These are phyloP conservation scores for Adansonia digitata DNA, from an alignment of 345 rosid species.

Conservation along the genomic window DNA sequence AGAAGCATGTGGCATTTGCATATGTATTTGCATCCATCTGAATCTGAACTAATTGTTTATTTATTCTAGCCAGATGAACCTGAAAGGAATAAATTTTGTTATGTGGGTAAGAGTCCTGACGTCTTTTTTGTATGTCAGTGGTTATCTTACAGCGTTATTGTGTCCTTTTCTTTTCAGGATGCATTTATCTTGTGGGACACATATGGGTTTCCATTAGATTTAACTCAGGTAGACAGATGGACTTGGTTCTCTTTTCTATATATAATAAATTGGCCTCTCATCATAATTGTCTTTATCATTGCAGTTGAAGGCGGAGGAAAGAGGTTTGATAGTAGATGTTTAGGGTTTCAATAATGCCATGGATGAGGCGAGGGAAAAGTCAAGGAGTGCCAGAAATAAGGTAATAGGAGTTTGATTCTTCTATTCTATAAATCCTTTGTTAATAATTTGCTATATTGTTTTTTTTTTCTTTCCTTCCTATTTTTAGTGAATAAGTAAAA, in stretches of 20 bases:
- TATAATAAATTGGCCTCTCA: conserved; percentile 1
- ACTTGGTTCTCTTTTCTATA: conserved; percentile 6
- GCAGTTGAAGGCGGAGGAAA: conserved; percentile 89
- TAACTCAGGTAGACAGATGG: conserved; percentile 65
- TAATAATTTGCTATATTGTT: not conserved
- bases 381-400: conserved; percentile 88
- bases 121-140: not conserved
- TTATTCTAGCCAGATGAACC: not conserved
- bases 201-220: conserved; percentile 91
- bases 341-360: conserved; percentile 75
- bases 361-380: conserved; percentile 92
- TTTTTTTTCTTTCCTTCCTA: not conserved
- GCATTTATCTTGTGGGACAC: conserved; percentile 97
- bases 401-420: conserved; percentile 26
- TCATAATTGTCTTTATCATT: conserved; percentile 13
- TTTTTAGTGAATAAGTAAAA: not conserved
- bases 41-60: too few species aligned
- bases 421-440: not conserved
- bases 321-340: conserved; percentile 73
- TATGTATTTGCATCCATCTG: not conserved
- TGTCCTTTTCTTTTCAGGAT: conserved; percentile 63
- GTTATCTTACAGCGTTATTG: not conserved
- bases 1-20: not conserved
- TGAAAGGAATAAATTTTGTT: not conserved
- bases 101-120: not conserved